Evolutionary conservation across 2,329 filamentous ascomycete genomes (phyloP), one percentile per base, ranked within the genome.

Genomic region (Incumbomyces delicatus): DNA sequence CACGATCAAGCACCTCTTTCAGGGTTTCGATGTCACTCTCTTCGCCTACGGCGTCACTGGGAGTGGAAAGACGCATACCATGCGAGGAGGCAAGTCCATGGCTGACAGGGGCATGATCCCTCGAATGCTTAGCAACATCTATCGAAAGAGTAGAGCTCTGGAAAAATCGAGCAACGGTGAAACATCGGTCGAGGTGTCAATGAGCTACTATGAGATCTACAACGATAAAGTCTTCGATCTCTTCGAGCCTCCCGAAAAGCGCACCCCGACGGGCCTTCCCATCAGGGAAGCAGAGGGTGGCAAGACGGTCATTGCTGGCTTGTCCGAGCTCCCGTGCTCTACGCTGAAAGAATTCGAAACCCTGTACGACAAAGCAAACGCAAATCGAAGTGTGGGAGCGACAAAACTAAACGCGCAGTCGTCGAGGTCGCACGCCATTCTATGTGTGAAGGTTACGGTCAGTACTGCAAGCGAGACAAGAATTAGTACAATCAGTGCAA

Each of bases 151-250:
- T 53, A 85, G 87, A 66, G 94, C 94, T 71, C 81, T 92, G 14
- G 76, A 79, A 54, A 92, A 90, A 65, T 88, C 94, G 59, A 77
- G 81, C 2, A 72, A 74, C 3, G 85, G 81, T 10, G 71, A 79
- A 43, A 89, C 82, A 0, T 74, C 70, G 1, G 85, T 94, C 17
- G 71, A 78, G 7, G 86, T 95, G 13, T 74, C 79, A 11, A 75
- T 95, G 59, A 89, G 86, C 22, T 95, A 95, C 68, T 95, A 94
- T 68, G 89, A 95, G 64, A 95, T 95, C 55, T 95, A 95, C 68
- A 95, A 94, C 64, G 89, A 95, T 70, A 90, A 90, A 62, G 88
- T 95, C 16, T 95, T 83, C 60, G 89, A 95, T 62, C 71, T 95
- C 29, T 87, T 95, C 55, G 86, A 95, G 62, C 74, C 87, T 0